Percentiles rank a stretch among this genome's conserved stretches.
phyloP scores from a whole-genome alignment of 257 asterid species.

The Buddleja alternifolia region DNA sequence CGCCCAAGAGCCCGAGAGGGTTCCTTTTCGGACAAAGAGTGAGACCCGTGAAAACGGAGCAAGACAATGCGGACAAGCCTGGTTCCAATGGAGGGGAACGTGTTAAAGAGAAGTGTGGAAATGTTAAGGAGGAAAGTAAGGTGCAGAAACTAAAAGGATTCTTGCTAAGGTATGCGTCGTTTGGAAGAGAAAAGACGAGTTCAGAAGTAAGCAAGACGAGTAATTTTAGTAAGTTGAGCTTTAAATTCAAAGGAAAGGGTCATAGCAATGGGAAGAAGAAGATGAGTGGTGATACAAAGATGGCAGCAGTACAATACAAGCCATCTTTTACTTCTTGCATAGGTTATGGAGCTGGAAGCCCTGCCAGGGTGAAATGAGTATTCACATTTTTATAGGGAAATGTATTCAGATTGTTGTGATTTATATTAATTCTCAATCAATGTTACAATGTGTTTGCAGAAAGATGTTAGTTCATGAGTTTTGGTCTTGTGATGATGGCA shows the following conservation, averaged over 20 bases:
- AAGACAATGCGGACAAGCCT: slow-evolving; percentile 24
- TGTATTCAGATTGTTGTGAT: background rate
- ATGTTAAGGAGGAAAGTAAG: slow-evolving; percentile 32
- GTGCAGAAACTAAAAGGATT: slow-evolving; percentile 54
- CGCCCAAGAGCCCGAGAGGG: slow-evolving; percentile 31
- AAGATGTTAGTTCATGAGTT: background rate
- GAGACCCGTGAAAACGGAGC: slow-evolving; percentile 33
- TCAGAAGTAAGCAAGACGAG: slow-evolving; percentile 32
- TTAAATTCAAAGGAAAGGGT: slow-evolving; percentile 47
- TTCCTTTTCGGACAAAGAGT: slow-evolving; percentile 33
- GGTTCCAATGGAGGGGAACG: slow-evolving; percentile 16
- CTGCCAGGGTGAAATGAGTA: slow-evolving; percentile 27
- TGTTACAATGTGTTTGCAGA: background rate
- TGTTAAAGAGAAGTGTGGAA: slow-evolving; percentile 20
- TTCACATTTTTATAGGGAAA: background rate
- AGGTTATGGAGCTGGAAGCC: slow-evolving; percentile 52
- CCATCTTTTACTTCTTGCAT: slow-evolving; percentile 48
- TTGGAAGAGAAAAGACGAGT: slow-evolving; percentile 43
- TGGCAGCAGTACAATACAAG: slow-evolving; percentile 45
- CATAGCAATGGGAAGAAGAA: slow-evolving; percentile 35
- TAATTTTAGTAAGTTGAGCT: slow-evolving; percentile 51
- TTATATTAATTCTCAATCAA: background rate
- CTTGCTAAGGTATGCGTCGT: slow-evolving; percentile 51
- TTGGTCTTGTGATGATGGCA: slow-evolving; percentile 9
- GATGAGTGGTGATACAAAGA: slow-evolving; percentile 33